These are phyloP conservation scores for Colletotrichum zoysiae DNA, from an alignment of 2,329 filamentous ascomycete genomes.

Conservation along the genomic window DNA sequence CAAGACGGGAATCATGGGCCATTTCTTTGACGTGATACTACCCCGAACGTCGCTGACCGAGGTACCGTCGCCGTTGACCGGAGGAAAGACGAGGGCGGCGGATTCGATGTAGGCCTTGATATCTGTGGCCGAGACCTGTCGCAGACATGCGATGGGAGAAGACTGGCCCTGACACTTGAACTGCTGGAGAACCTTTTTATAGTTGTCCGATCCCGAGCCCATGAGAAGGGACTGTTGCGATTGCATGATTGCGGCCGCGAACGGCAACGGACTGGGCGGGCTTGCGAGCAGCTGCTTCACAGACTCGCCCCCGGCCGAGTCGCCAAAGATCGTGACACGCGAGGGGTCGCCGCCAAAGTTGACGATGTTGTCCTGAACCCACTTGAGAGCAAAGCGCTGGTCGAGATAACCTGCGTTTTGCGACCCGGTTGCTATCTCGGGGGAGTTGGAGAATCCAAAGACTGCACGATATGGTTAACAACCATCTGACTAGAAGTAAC, in stretches of 20 bases:
- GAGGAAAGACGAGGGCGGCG: slow-evolving; percentile 31
- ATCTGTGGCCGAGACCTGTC: slow-evolving; percentile 11
- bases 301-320: slow-evolving; percentile 63
- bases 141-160: slow-evolving; percentile 20
- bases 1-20: slow-evolving; percentile 36
- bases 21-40: slow-evolving; percentile 27
- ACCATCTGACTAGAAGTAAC: neutral
- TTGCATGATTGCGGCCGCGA: slow-evolving; percentile 37
- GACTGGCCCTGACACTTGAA: slow-evolving; percentile 20
- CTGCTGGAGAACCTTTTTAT: slow-evolving; percentile 26
- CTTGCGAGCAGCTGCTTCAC: slow-evolving; percentile 44
- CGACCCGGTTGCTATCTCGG: slow-evolving; percentile 24
- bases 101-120: slow-evolving; percentile 34
- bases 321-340: slow-evolving; percentile 72
- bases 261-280: slow-evolving; percentile 47
- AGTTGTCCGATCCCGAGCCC: slow-evolving; percentile 29
- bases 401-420: slow-evolving; percentile 68
- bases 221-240: slow-evolving; percentile 35
- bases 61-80: slow-evolving; percentile 32
- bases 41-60: slow-evolving; percentile 21
- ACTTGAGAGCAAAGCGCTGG: slow-evolving; percentile 68
- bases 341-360: slow-evolving; percentile 73
- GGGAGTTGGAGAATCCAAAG: slow-evolving; percentile 41
- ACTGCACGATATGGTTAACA: slow-evolving; percentile 1
- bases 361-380: slow-evolving; percentile 71